Conservation (phyloP, 257 asterid species). For the Catharanthus roseus region DNA sequence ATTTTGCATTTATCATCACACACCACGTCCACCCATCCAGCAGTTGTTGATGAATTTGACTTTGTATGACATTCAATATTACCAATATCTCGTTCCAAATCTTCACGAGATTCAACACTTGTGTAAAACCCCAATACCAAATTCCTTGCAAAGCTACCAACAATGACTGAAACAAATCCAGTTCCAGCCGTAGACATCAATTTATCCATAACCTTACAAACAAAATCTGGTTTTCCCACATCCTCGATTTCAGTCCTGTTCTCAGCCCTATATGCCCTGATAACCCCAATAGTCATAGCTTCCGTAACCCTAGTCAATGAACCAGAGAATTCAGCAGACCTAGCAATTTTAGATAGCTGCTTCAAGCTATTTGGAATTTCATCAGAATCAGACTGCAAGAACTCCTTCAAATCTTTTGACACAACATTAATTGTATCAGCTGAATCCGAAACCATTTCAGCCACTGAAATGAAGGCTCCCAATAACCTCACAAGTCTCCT, state of each 20-base stretch:
- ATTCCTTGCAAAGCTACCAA: constrained; percentile 86
- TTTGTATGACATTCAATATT: constrained; percentile 17
- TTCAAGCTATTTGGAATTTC: constrained; percentile 82
- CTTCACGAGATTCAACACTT: constrained; percentile 27
- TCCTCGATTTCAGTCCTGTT: constrained; percentile 35
- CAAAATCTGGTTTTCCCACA: constrained; percentile 29
- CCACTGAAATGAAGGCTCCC: constrained; percentile 58
- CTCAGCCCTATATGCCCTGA: constrained; percentile 54
- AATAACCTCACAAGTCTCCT: constrained; percentile 46
- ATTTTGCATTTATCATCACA: constrained; percentile 57
- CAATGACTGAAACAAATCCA: constrained; percentile 71
- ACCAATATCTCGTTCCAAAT: constrained; percentile 26
- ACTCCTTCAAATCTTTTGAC: constrained; percentile 83
- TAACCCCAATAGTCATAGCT: constrained; percentile 61
- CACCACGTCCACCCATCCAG: constrained; percentile 54
- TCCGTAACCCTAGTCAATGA: constrained; percentile 47
- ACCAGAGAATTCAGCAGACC: constrained; percentile 56
- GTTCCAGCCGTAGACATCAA: constrained; percentile 76
- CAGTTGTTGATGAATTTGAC: constrained; percentile 31
- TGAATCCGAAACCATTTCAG: constrained; percentile 72
- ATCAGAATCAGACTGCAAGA: constrained; percentile 67
- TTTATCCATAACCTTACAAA: constrained; percentile 64
- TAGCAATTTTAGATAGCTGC: constrained; percentile 74
- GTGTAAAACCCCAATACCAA: constrained; percentile 69
- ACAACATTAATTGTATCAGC: constrained; percentile 61